Evolutionary conservation across 73 alveolate species (phyloP).

Genomic region (Paramecium bursaria): DNA sequence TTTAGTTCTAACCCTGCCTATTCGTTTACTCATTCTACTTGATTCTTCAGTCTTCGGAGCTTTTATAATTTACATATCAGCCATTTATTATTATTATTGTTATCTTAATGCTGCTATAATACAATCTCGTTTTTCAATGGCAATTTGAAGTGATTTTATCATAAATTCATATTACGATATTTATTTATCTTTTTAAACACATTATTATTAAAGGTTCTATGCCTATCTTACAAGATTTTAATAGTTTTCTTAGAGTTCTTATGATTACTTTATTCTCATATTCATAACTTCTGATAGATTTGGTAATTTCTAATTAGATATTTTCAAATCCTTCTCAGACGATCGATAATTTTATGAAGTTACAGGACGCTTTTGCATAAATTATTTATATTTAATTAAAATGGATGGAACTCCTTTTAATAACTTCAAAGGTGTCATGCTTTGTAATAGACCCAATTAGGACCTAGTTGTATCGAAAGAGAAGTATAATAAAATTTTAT

Average conservation of each 20-base stretch:
- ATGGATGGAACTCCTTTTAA: slow-evolving; percentile 49
- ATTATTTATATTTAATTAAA: slow-evolving; percentile 1
- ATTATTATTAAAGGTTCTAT: not conserved
- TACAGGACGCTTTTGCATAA: slow-evolving; percentile 53
- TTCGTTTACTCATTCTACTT: slow-evolving; percentile 7
- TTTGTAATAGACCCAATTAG: slow-evolving; percentile 92
- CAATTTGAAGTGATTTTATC: slow-evolving; percentile 57
- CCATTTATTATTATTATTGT: slow-evolving; percentile 3
- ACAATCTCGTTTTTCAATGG: slow-evolving; percentile 58
- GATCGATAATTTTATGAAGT: slow-evolving; percentile 47
- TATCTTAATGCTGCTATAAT: slow-evolving; percentile 45
- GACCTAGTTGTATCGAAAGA: slow-evolving; percentile 68
- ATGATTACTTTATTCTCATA: slow-evolving; percentile 1
- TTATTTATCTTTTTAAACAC: slow-evolving; percentile 45
- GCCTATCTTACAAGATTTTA: slow-evolving; percentile 33
- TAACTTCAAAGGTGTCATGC: slow-evolving; percentile 95
- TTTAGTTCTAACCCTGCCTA: slow-evolving; percentile 37
- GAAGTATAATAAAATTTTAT: slow-evolving; percentile 72
- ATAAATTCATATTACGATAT: slow-evolving; percentile 50
- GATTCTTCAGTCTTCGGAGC: slow-evolving; percentile 37
- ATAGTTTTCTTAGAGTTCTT: slow-evolving; percentile 3
- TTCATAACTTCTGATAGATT: slow-evolving; percentile 49
- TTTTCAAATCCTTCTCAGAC: not conserved
- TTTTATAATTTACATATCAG: not conserved
- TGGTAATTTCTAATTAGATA: slow-evolving; percentile 19